These are phyloP conservation scores for Psilocybe mexicana DNA, from an alignment of 1,284 basidiomycete species.

Conservation along the genomic window DNA sequence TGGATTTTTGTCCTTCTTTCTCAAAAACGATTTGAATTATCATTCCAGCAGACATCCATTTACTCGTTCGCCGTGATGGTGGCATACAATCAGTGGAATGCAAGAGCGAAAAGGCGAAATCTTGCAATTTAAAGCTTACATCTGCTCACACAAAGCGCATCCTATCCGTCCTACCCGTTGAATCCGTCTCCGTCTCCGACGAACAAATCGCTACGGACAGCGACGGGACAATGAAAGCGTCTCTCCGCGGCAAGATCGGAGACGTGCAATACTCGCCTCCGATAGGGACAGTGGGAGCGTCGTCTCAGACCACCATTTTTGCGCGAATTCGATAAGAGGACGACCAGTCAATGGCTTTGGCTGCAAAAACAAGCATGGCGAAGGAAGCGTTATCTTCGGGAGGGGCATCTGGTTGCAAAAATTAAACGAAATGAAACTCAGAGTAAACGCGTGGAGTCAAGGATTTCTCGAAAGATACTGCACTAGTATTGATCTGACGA, in stretches of 20 bases:
- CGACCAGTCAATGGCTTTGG: neutral
- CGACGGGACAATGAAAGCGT: slow-evolving; percentile 5
- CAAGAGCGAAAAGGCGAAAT: no score
- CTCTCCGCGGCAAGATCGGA: slow-evolving; percentile 23
- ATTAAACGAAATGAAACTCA: slow-evolving; percentile 1
- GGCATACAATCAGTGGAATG: no score
- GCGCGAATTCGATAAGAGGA: neutral
- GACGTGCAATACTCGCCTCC: slow-evolving; percentile 12
- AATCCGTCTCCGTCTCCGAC: neutral
- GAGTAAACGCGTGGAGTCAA: neutral
- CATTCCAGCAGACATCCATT: no score
- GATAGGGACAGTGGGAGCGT: neutral
- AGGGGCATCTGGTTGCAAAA: neutral
- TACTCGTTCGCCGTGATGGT: no score
- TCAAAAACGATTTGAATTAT: no score
- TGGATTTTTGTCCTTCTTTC: neutral
- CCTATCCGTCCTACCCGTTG: no score
- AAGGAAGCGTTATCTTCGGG: slow-evolving; percentile 3
- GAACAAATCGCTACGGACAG: slow-evolving; percentile 4
- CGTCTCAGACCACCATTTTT: neutral
- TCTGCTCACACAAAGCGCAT: no score
- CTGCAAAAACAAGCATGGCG: neutral
- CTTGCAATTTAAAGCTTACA: no score
- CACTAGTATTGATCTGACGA: neutral
- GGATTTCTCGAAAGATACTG: neutral